Evolutionary conservation across 2,329 filamentous ascomycete species (phyloP), one percentile per base, ranked within the genome.

Genomic region (Talaromyces sp.): DNA sequence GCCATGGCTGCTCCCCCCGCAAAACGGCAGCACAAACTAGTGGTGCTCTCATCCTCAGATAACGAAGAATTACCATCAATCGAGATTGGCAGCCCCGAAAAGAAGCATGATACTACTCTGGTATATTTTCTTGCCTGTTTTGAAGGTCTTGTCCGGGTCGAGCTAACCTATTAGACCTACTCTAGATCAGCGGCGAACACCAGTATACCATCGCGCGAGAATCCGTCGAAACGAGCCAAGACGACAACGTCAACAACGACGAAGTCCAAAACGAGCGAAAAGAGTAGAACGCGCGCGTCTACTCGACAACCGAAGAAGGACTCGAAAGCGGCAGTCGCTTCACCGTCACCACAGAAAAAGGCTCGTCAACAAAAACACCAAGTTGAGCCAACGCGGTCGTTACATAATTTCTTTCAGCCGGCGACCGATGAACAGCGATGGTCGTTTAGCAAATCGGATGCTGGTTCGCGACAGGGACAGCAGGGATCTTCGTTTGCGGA

Each of bases 371-470:
- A 47, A 64, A 69, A 17, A 36, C 29, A 54, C 36, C 58, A 61
- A 53, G 68, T 63, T 19, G 56, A 31, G 58, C 72, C 73, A 53
- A 69, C 71, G 3, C 78, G 74, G 58, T 78, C 79, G 1, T 67
- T 82, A 15, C 76, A 79, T 49, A 75, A 68, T n/a, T 81, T 80
- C 68, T 81, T 81, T 62, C 71, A 71, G 15, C 74, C 76, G 38
- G 74, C 75, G n/a, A 76, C 71, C 22, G 74, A 79, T 36, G 74
- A 77, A 51, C 75, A 80, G 63, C 72, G 77, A 74, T 79, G 77
- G 77, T 72, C 75, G 13, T 69, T 72, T 15, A 72, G 68, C 45
- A 73, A 73, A 47, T 72, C 72, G 49, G 70, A 72, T 47, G 67
- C 70, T 5, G 64, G 67, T 34, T 68, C 63, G n/a, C 63, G 38